Percentiles rank a stretch among this genome's conserved stretches.
Conservation (phyloP, 441 rosid species). For the Macaranga tanarius region DNA sequence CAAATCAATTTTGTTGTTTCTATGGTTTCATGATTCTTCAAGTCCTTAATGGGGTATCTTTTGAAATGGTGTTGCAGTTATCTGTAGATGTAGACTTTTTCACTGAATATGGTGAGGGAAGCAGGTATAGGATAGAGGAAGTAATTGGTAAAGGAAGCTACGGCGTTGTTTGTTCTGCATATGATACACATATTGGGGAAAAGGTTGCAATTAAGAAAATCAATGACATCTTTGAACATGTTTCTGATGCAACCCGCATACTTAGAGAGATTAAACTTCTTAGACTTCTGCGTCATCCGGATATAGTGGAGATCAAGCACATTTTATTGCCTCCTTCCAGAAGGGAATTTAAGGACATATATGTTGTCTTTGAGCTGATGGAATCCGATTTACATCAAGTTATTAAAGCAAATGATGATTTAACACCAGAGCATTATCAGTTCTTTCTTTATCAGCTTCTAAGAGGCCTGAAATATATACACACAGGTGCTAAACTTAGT, state of each 20-base stretch:
- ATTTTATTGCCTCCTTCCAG: constrained; percentile 92
- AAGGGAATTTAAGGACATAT: constrained; percentile 91
- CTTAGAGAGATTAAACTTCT: constrained; percentile 97
- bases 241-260: constrained; percentile 94
- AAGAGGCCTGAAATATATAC: constrained; percentile 91
- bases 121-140: constrained; percentile 90
- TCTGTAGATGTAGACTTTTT: constrained; percentile 85
- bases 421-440: constrained; percentile 93
- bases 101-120: constrained; percentile 95
- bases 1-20: not conserved
- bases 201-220: constrained; percentile 96
- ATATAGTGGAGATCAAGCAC: constrained; percentile 96
- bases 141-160: constrained; percentile 98
- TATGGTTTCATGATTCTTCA: not conserved
- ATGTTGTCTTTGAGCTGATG: constrained; percentile 95
- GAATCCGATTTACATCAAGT: constrained; percentile 98
- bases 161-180: constrained; percentile 95
- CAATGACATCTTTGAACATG: constrained; percentile 94
- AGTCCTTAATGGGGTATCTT: constrained; percentile 12
- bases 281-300: constrained; percentile 88
- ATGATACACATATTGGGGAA: constrained; percentile 79
- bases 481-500: constrained; percentile 63
- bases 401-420: constrained; percentile 95
- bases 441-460: constrained; percentile 97
- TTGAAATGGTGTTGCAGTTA: constrained; percentile 46